Base-by-base conservation (phyloP, 1,139 yeast genomes). In the Geotrichum bryndzae region DNA sequence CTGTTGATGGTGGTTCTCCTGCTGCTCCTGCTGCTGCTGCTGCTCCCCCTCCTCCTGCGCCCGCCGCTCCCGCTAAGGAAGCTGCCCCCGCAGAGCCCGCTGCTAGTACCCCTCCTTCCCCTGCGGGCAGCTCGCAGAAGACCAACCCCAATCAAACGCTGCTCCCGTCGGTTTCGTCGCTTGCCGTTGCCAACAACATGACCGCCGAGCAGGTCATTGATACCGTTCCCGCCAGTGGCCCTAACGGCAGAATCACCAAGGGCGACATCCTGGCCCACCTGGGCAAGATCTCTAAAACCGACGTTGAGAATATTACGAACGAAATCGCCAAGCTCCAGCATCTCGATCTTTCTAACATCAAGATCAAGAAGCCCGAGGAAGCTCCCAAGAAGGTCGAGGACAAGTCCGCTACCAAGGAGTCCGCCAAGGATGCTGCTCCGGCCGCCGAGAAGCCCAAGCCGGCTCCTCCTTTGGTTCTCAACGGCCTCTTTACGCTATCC, bases 241-340 rank as follows among this genome's bases (percentile, higher is more conserved):
- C 96, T 48, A 81, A 85, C 64, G 98, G 97, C 23, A 83, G 96
- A 70, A 74, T 94, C 58, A 80, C 91, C 67, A 89, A 88, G 77
- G 98, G 98, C 65, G 99, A 94, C 73, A 90, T 92, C 1, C 81
- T 92, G 67, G 95, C 96, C 0, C 85, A 84, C 72, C 73, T 92
- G 62, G 97, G 98, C 33, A 74, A 82, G 65, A 88, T 92, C 63
- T 74, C 88, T 18, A 70, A 77, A 57, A 84, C 82, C 7, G 76
- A 85, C 13, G 84, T 86, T 35, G 73, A 75, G 25, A 72, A 76
- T 29, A 79, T 92, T 62, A 79, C 89, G 10, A 76, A 82, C 53
- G 86, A 79, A 70, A 76, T 92, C 68, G 78, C 82, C 63, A 76
- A 80, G 58, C 82, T 82, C 66, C 81, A 84, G 66, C 88, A 86